Percentiles rank a stretch among this genome's conserved stretches.
phyloP scores from a whole-genome alignment of 164 flowering plant genomes.

The Umbellularia californica region DNA sequence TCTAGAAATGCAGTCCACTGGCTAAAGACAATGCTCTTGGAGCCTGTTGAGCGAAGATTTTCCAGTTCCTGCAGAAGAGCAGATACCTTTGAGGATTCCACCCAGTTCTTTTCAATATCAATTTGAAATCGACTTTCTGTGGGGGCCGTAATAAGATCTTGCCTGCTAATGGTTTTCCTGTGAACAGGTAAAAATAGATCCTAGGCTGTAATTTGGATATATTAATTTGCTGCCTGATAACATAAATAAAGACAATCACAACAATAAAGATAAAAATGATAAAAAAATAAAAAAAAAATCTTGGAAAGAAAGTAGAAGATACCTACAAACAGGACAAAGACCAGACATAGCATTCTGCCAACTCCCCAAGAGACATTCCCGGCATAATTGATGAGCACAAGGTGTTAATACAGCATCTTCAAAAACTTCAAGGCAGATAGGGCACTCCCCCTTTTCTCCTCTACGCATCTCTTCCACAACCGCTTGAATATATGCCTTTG shows the following conservation, averaged over 20 bases:
- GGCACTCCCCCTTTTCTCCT: conserved; percentile 93
- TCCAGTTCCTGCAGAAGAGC: conserved; percentile 68
- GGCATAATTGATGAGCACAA: conserved; percentile 93
- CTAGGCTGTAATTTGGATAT: neutral
- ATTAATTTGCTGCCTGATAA: neutral
- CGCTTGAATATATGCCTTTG: conserved; percentile 81
- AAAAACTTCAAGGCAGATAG: conserved; percentile 96
- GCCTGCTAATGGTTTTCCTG: conserved; percentile 72
- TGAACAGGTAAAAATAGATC: conserved; percentile 1
- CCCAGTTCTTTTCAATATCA: conserved; percentile 95
- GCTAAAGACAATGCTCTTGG: conserved; percentile 94
- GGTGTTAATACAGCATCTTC: conserved; percentile 99
- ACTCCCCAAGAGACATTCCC: conserved; percentile 91
- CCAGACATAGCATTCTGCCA: conserved; percentile 81
- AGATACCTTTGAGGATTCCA: conserved; percentile 79
- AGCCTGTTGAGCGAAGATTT: conserved; percentile 52
- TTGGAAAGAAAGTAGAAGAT: conserved; percentile 16
- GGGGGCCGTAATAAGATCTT: conserved; percentile 93
- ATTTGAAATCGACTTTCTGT: conserved; percentile 78
- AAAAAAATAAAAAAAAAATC: neutral
- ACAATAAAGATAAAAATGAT: neutral
- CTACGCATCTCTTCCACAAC: conserved; percentile 88
- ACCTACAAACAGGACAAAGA: conserved; percentile 98
- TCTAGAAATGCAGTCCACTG: conserved; percentile 99
- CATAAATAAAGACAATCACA: neutral